Evolutionary conservation across 1,284 basidiomycete genomes (phyloP), one percentile per base, ranked within the genome.

Genomic region (Pholiota adiposa): DNA sequence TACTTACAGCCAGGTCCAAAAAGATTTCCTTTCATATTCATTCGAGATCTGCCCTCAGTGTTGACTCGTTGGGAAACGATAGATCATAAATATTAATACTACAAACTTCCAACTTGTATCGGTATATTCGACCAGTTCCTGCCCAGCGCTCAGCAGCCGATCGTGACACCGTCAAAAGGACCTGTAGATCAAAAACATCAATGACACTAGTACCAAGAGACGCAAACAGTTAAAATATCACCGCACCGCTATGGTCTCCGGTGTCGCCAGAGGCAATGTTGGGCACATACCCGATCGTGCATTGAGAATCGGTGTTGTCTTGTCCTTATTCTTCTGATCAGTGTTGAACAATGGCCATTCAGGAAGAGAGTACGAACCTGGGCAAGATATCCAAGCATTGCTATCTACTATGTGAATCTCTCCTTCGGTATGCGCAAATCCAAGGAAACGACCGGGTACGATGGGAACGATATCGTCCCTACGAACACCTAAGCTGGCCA

Each of bases 91-190:
- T 34, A n/a, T n/a, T n/a, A 31, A 31, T 21, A 33, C 4, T 23
- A 52, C 33, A 50, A 25, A 14, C 3, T 33, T 38, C 19, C 29
- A 31, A 31, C 29, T 5, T 4, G 4, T 31, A 11, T 31, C 11
- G 11, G 29, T 31, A 4, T 31, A 5, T 31, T 31, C 29, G 11
- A 31, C 11, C 11, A n/a, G 5, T 31, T 31, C 29, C 29, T 31
- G 5, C 11, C 11, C 29, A 31, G 4, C 29, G 4, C 29, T 60
- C 36, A 80, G 63, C 81, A 84, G 0, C 79, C 79, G 77, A 88
- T 86, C 23, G 40, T 54, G 23, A 88, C 72, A 4, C 83, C 84
- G 51, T 85, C 77, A 65, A 85, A 88, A 14, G 86, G 85, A 21
- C 74, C 73, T 64, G 19, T 29, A 51, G 25, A 16, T n/a, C n/a